Conservation (phyloP, 768 basidiomycete species). For the Rubroboletus satanas region DNA sequence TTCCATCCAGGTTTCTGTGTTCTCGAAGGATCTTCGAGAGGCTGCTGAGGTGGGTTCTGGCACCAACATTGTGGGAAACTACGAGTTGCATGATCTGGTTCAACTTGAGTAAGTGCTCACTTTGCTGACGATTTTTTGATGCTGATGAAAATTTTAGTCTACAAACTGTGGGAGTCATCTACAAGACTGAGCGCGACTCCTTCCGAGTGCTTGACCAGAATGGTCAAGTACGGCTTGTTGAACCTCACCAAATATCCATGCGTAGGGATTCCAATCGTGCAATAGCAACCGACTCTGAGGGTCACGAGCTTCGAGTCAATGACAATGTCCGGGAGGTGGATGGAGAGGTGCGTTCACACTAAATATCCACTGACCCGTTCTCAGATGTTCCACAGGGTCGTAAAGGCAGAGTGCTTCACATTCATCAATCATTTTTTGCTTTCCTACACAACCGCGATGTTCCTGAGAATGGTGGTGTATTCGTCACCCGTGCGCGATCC, state of each 20-base stretch:
- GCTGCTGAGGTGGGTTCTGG: slow-evolving; percentile 96
- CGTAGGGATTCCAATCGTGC: slow-evolving; percentile 75
- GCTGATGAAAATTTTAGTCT: slow-evolving; percentile 45
- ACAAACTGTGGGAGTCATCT: slow-evolving; percentile 95
- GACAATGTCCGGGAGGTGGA: slow-evolving; percentile 93
- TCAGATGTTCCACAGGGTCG: slow-evolving; percentile 48
- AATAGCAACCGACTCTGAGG: slow-evolving; percentile 86
- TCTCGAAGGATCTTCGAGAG: slow-evolving; percentile 94
- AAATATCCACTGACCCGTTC: neutral
- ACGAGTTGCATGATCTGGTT: slow-evolving; percentile 94
- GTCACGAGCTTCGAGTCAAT: slow-evolving; percentile 78
- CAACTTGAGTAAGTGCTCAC: slow-evolving; percentile 79
- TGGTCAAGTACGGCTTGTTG: slow-evolving; percentile 81
- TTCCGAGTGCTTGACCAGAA: slow-evolving; percentile 97
- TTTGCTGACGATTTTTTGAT: neutral
- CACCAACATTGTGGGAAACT: slow-evolving; percentile 86
- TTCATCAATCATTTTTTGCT: slow-evolving; percentile 89
- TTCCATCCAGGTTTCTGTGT: slow-evolving; percentile 76
- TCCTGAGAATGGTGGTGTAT: slow-evolving; percentile 88
- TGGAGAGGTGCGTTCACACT: slow-evolving; percentile 60
- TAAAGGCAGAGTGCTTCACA: slow-evolving; percentile 88
- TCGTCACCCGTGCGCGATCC: slow-evolving; percentile 83
- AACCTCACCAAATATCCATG: slow-evolving; percentile 94
- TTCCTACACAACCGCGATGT: slow-evolving; percentile 94
- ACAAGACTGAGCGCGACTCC: slow-evolving; percentile 92